Conservation (phyloP, 2,329 filamentous ascomycete genomes). For the Lecanicillium sp. region DNA sequence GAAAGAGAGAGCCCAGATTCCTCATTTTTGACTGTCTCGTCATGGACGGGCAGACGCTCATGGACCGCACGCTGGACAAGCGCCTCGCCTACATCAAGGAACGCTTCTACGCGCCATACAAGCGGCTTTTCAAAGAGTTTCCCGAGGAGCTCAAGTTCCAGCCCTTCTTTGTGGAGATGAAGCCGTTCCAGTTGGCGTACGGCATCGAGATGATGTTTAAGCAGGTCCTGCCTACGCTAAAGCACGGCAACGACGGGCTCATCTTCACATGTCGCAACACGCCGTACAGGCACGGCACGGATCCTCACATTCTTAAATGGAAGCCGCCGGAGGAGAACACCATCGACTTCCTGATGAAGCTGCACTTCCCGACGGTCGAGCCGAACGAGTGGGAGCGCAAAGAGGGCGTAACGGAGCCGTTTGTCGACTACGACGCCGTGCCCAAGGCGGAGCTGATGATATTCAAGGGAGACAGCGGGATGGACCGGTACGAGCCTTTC, state of each 20-base stretch:
- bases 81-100: constrained; percentile 80
- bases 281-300: constrained; percentile 82
- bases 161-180: constrained; percentile 78
- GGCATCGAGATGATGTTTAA: constrained; percentile 89
- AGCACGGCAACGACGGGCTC: constrained; percentile 90
- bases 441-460: constrained; percentile 69
- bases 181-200: constrained; percentile 84
- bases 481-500: constrained; percentile 55
- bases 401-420: constrained; percentile 55
- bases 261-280: constrained; percentile 95
- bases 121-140: constrained; percentile 53
- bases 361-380: constrained; percentile 67
- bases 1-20: constrained; percentile 65
- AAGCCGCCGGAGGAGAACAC: constrained; percentile 94
- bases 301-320: constrained; percentile 94
- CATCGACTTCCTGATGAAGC: constrained; percentile 77
- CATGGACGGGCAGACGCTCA: constrained; percentile 67
- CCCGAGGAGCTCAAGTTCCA: constrained; percentile 63
- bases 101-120: constrained; percentile 65
- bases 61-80: constrained; percentile 77
- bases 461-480: constrained; percentile 50
- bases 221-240: constrained; percentile 71
- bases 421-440: constrained; percentile 70
- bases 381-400: constrained; percentile 60
- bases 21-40: constrained; percentile 91